Base-by-base conservation (phyloP, 2,329 filamentous ascomycete species). In the Fusarium virguliforme region DNA sequence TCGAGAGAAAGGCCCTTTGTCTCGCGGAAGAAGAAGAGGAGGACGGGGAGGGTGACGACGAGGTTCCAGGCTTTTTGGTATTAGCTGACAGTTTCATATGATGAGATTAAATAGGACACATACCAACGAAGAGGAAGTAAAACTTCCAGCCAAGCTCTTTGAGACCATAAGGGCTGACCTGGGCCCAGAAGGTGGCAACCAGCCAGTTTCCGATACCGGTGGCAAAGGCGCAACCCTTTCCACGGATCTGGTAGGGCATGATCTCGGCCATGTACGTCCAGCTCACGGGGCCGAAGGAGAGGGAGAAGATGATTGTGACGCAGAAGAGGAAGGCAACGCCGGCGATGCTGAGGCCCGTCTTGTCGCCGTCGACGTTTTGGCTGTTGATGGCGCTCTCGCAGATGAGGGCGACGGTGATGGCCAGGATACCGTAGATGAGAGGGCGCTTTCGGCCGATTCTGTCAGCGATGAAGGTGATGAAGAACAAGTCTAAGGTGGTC, bases 221-320 rank as follows among this genome's bases (percentile, higher is more conserved):
- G 12, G 73, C 72, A 51, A 76, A 74, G 4, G 75, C 73, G 24
- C 68, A 73, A 2, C 75, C 74, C 40, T 71, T 76, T 30, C 64
- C 70, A 43, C 89, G 86, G 64, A 91, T 90, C 74, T 88, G 87
- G 80, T 90, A 87, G 2, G 89, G 88, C 85, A 89, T 87, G 64
- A 91, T 85, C 76, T 91, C 89, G 3, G 84, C 83, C 79, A 88
- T 88, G 76, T 90, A 90, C 0, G 89, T 85, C 87, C 88, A 89
- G 1, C 80, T 82, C 32, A 85, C 81, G 7, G 85, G 85, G 0
- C 85, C 86, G 70, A 86, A 88, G 0, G 85, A 87, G 35, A 86
- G 73, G 1, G 84, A 87, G 75, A 88, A 89, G 55, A 87, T 82
- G 53, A 85, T 79, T 0, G 83, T 84, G 22, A 88, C 85, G 40